These are phyloP conservation scores for Chaetomiaceae sp. DNA, from an alignment of 2,329 filamentous ascomycete genomes.

Conservation along the genomic window DNA sequence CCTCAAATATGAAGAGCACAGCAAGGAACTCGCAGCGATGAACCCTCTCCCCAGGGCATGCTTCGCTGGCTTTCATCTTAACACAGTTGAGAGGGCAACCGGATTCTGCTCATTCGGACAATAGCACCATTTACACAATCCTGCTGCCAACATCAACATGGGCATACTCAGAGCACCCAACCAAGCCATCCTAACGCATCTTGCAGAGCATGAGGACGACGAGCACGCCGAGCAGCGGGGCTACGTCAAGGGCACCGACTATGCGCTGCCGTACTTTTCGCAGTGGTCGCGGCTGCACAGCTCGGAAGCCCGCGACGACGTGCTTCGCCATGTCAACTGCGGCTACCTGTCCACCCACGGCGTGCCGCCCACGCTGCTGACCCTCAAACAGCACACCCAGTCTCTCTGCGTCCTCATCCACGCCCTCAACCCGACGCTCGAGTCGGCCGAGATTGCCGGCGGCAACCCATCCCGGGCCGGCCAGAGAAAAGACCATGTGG, in stretches of 20 bases:
- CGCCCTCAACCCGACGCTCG: conserved; percentile 40
- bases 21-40: no score
- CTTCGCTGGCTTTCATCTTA: no score
- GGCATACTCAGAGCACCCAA: conserved; percentile 1
- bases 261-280: conserved; percentile 40
- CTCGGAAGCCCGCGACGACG: conserved; percentile 25
- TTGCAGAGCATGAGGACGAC: conserved; percentile 28
- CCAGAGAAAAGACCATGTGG: not conserved
- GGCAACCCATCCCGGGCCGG: not conserved
- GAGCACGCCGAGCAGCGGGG: conserved; percentile 30
- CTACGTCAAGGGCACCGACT: conserved; percentile 39
- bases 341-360: conserved; percentile 52
- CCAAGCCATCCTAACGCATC: conserved; percentile 15
- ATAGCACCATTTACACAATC: not conserved
- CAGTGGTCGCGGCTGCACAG: conserved; percentile 35
- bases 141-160: conserved; percentile 7
- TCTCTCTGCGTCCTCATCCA: conserved; percentile 52
- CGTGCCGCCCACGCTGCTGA: conserved; percentile 49
- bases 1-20: not conserved
- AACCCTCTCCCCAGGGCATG: no score
- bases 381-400: conserved; percentile 58
- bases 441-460: conserved; percentile 30
- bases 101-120: no score
- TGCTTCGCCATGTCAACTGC: conserved; percentile 52
- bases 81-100: no score